A percentile compares a stretch with the other conserved stretches of the same genome.
Conservation (phyloP, 306 rosid species). For the Inga oerstediana region DNA sequence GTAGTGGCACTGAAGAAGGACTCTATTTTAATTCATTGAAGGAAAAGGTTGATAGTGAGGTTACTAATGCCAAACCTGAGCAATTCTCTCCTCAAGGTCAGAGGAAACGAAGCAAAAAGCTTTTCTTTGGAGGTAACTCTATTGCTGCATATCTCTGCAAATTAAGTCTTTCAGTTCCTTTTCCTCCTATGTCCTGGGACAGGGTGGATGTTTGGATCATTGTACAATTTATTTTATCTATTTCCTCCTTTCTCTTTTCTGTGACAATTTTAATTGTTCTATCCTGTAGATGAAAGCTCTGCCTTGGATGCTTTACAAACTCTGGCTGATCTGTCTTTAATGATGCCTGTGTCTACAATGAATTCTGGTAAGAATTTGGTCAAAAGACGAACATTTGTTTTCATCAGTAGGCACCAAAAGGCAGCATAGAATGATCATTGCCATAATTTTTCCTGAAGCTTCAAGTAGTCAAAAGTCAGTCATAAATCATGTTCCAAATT, state of each 20-base stretch:
- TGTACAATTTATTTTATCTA: constrained; percentile 16
- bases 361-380: constrained; percentile 66
- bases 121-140: constrained; percentile 68
- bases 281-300: constrained; percentile 57
- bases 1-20: constrained; percentile 91
- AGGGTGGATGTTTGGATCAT: constrained; percentile 12
- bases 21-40: constrained; percentile 45
- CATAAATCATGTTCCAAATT: background rate
- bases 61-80: constrained; percentile 55
- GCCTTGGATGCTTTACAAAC: constrained; percentile 81
- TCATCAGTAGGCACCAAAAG: background rate
- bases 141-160: constrained; percentile 22
- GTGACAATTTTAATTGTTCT: constrained; percentile 26
- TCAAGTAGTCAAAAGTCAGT: background rate
- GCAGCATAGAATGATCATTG: background rate
- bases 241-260: constrained; percentile 25
- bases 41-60: constrained; percentile 60
- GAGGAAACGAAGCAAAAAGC: constrained; percentile 65
- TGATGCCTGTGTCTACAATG: constrained; percentile 66
- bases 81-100: constrained; percentile 51
- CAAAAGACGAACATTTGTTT: background rate
- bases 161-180: constrained; percentile 10
- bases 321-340: constrained; percentile 81
- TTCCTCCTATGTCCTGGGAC: constrained; percentile 13
- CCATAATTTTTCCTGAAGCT: background rate